Conservation (phyloP, 192 early-diverging fungal genomes). For the Gonapodya prolifera region DNA sequence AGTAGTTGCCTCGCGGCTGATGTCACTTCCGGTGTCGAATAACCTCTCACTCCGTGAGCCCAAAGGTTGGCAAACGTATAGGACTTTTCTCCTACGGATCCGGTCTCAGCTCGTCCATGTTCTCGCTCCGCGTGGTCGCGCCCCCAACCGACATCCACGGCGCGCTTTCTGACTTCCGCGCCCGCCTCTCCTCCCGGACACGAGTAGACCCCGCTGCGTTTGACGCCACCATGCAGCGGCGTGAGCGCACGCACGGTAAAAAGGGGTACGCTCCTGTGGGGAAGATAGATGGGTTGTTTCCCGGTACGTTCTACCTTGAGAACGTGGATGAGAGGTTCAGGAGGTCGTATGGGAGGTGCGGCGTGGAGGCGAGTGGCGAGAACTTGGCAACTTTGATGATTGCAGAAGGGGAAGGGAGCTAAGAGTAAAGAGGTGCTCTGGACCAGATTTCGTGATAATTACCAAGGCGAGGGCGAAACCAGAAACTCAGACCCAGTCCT, state of each 20-base stretch:
- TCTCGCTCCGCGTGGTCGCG: constrained; percentile 75
- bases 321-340: constrained; percentile 87
- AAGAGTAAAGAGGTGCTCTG: too few species aligned
- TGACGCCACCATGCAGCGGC: constrained; percentile 65
- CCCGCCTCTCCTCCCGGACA: constrained; percentile 60
- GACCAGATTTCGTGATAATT: too few species aligned
- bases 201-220: constrained; percentile 64
- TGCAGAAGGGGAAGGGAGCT: too few species aligned
- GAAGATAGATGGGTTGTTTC: constrained; percentile 30
- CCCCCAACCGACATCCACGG: constrained; percentile 49
- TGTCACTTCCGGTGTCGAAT: too few species aligned
- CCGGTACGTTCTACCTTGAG: constrained; percentile 81
- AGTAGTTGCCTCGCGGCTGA: too few species aligned
- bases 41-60: background rate
- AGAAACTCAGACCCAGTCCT: too few species aligned
- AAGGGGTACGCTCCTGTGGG: constrained; percentile 67
- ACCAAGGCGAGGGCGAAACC: too few species aligned
- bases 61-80: constrained; percentile 65
- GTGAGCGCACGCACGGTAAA: constrained; percentile 75
- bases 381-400: too few species aligned
- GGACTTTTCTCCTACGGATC: constrained; percentile 92
- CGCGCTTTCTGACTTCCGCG: constrained; percentile 45
- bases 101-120: constrained; percentile 86
- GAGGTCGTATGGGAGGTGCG: constrained; percentile 58
- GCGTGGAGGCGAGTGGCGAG: too few species aligned